phyloP scores from a whole-genome alignment of 2,329 filamentous ascomycete species.

The Monosporascus sp. region DNA sequence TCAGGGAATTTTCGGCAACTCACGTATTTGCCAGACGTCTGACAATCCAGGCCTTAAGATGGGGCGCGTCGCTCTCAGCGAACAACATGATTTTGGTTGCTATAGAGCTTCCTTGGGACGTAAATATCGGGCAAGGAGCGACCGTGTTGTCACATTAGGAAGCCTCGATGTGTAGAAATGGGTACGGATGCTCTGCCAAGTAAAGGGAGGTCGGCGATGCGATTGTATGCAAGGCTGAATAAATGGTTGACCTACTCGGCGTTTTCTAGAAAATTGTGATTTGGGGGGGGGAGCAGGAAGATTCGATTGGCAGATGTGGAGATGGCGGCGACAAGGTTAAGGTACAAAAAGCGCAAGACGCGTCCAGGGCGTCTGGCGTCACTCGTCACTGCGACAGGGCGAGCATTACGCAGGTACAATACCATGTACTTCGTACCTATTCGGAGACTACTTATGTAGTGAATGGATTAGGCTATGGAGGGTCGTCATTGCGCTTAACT shows the following conservation, averaged over 20 bases:
- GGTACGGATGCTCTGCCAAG: not conserved
- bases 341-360: not conserved
- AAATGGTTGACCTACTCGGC: too few relatives aligned
- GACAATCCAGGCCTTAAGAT: conserved; percentile 72
- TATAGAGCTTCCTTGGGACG: not conserved
- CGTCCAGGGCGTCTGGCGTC: not conserved
- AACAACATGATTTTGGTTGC: conserved; percentile 50
- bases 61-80: conserved; percentile 53
- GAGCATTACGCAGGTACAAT: too few relatives aligned
- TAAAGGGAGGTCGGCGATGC: not conserved
- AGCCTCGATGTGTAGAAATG: too few relatives aligned
- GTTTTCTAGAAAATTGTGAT: not conserved
- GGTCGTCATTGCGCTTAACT: too few relatives aligned
- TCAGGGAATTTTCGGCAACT: conserved; percentile 19
- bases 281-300: not conserved
- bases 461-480: too few relatives aligned
- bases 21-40: conserved; percentile 72
- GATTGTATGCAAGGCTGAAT: not conserved
- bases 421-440: not conserved
- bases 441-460: too few relatives aligned
- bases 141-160: not conserved
- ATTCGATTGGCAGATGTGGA: not conserved
- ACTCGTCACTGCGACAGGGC: not conserved
- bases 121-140: not conserved
- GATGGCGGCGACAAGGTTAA: not conserved